Evolutionary conservation across 2,329 filamentous ascomycete genomes (phyloP), one percentile per base, ranked within the genome.

Genomic region (Neophaeococcomyces aloes): DNA sequence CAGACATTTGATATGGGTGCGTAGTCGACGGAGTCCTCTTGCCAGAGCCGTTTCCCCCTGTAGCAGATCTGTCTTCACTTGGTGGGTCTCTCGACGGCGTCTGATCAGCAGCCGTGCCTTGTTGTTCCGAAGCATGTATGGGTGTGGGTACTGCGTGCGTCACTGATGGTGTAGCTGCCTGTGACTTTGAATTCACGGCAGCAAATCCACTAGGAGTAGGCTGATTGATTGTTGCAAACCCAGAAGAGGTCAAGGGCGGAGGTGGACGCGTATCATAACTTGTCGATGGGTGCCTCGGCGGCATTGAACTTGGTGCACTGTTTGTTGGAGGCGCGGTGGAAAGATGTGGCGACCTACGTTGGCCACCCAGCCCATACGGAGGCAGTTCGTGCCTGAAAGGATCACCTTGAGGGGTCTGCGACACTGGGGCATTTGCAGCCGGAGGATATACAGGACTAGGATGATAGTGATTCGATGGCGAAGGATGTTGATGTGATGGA

Each of bases 1-100:
- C 53, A 3, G 53, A 56, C 49, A 54, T 53, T 31, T 52, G 49
- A 36, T 56, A 56, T 6, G 53, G 53, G 42, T 56, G 53, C 8
- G 53, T 56, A 2, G 53, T 54, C 11, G 53, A 54, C 15, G 52
- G 50, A 1, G 52, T 52, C 7, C 53, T 38, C 36, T 54, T 56
- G 30, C 21, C 33, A 10, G 29, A 10, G 17, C 29, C 31, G 15
- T 13, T 25, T 14, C 30, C 36, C n/a, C 41, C 44, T 25, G 49
- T 32, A 17, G 29, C 38, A 10, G 36, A 21, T 21, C 36, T 43
- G 13, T 42, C 38, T 18, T 33, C 38, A 7, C 41, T 23, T n/a
- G 38, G 19, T 17, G 44, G 45, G 3, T 38, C 14, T 15, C 38
- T 15, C 1, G 46, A 31, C 2, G 47, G 39, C 3, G 39, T 39